phyloP scores from a whole-genome alignment of 352 stramenopile species.

The Globisporangium viniferum region DNA sequence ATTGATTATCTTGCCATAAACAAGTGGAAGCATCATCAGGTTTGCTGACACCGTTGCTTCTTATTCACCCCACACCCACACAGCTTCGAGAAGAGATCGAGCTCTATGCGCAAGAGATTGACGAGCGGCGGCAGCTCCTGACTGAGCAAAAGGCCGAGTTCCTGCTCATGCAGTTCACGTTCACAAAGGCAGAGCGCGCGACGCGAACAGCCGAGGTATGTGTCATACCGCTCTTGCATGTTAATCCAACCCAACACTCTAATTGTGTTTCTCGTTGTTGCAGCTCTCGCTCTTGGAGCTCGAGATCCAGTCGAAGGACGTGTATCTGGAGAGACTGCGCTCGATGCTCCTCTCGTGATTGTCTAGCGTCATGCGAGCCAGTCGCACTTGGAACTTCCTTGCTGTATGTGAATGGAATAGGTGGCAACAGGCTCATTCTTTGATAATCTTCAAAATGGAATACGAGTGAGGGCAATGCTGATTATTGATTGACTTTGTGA shows the following conservation, averaged over 20 bases:
- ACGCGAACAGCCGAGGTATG: constrained; percentile 58
- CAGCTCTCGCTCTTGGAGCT: constrained; percentile 67
- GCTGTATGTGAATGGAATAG: background rate
- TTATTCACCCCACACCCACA: background rate
- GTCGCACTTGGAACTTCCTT: background rate
- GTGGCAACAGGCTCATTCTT: background rate
- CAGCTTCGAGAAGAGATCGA: constrained; percentile 57
- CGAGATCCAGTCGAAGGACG: constrained; percentile 63
- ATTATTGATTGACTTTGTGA: background rate
- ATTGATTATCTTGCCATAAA: background rate
- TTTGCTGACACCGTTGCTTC: background rate
- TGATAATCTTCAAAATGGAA: background rate
- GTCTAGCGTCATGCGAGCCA: background rate
- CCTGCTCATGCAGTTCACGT: constrained; percentile 34
- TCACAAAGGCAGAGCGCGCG: constrained; percentile 46
- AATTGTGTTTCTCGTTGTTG: background rate
- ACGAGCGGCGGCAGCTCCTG: constrained; percentile 30
- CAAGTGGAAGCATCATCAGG: background rate
- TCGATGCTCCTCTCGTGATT: constrained; percentile 32
- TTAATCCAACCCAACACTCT: background rate
- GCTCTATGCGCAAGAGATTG: constrained; percentile 60
- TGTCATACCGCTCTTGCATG: background rate
- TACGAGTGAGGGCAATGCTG: background rate
- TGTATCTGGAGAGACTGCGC: constrained; percentile 60
- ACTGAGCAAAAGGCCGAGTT: constrained; percentile 41